Evolutionary conservation across 176 grass and related monocot species (phyloP).

Genomic region (Neostapfia colusana): DNA sequence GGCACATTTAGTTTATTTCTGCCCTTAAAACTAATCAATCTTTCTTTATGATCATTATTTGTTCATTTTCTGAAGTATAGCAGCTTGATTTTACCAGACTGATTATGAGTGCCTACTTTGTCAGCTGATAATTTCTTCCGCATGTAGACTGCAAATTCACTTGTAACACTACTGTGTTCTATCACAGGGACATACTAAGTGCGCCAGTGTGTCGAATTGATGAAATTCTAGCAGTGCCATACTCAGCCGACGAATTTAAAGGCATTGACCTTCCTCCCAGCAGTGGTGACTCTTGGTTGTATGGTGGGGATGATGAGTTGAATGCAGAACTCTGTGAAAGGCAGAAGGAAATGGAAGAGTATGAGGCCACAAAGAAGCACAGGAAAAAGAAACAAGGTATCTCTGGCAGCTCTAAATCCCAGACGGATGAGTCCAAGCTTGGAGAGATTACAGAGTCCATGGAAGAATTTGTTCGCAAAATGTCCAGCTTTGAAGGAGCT

Average conservation of each 20-base stretch:
- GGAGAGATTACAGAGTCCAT: slow-evolving; percentile 77
- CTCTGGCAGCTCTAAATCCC: slow-evolving; percentile 39
- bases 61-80: neutral
- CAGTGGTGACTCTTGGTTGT: slow-evolving; percentile 82
- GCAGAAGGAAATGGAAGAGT: slow-evolving; percentile 83
- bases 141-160: neutral
- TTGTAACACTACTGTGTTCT: slow-evolving; percentile 12
- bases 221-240: slow-evolving; percentile 73
- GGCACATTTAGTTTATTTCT: slow-evolving; percentile 1
- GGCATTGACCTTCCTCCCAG: slow-evolving; percentile 59
- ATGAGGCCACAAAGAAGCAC: slow-evolving; percentile 64
- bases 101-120: neutral
- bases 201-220: slow-evolving; percentile 75
- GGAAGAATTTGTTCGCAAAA: slow-evolving; percentile 86
- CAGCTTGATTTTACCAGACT: neutral
- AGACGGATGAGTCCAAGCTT: slow-evolving; percentile 68
- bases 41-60: neutral
- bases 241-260: slow-evolving; percentile 61
- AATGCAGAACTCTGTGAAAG: slow-evolving; percentile 71
- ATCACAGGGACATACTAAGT: slow-evolving; percentile 75
- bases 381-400: slow-evolving; percentile 60
- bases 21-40: neutral
- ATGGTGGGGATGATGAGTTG: slow-evolving; percentile 80
- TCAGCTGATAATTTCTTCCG: slow-evolving; percentile 3
- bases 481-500: slow-evolving; percentile 92